Conservation (phyloP, 2,329 filamentous ascomycete species). For the Pseudogymnoascus sp. region DNA sequence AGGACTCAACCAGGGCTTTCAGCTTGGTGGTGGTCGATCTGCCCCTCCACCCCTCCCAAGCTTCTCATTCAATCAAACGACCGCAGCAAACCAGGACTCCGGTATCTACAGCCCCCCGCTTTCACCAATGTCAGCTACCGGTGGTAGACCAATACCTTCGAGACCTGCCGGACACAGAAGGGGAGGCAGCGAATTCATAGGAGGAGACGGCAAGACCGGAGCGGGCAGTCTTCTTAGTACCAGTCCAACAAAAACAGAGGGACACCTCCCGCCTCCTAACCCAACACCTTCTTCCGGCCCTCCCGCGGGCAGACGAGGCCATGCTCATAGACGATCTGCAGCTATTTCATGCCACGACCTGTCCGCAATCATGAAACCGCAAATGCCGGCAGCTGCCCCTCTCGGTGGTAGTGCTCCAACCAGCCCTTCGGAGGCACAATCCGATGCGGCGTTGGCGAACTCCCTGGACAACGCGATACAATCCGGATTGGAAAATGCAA, state of each 20-base stretch:
- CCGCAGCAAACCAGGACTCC: conserved; percentile 25
- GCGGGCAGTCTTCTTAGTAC: conserved; percentile 18
- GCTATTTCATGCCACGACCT: conserved; percentile 74
- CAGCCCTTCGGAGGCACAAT: conserved; percentile 36
- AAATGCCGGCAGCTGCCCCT: conserved; percentile 14
- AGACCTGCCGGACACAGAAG: conserved; percentile 59
- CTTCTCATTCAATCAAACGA: conserved; percentile 26
- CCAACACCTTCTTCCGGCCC: conserved; percentile 35
- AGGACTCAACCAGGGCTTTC: conserved; percentile 15
- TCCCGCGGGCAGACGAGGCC: conserved; percentile 53
- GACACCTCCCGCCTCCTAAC: conserved; percentile 47
- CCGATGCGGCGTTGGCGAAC: conserved; percentile 17
- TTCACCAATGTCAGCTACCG: conserved; percentile 39
- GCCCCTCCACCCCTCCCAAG: conserved; percentile 26
- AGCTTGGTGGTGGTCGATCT: conserved; percentile 15
- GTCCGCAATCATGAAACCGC: conserved; percentile 52
- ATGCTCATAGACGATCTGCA: conserved; percentile 72
- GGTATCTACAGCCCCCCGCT: conserved; percentile 46
- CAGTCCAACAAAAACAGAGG: conserved; percentile 55
- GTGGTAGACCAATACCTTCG: conserved; percentile 35
- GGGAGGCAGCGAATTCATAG: conserved; percentile 80
- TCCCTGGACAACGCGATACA: conserved; percentile 20
- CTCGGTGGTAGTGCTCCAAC: conserved; percentile 31
- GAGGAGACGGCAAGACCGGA: conserved; percentile 51
- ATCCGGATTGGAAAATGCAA: conserved; percentile 11